Evolutionary conservation across 169 alveolate genomes (phyloP), one percentile per base, ranked within the genome.

Genomic region (Babesia bovis): DNA sequence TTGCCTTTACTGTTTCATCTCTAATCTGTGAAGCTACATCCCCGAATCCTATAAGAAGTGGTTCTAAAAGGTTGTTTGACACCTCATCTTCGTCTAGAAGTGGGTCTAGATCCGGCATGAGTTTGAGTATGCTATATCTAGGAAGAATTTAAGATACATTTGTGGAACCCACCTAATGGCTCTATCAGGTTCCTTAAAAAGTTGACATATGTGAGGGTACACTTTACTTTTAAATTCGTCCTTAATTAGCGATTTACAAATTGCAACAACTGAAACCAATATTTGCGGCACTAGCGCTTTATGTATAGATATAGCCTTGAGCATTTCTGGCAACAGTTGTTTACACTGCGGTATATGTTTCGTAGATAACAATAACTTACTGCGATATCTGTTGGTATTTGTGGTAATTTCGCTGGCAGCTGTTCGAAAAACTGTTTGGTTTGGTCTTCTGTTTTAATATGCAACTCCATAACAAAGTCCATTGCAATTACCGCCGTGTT

Each of bases 1-100:
- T 73, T 30, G 83, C 70, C 66, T 87, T 87, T 35, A 87, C 83
- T 45, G 84, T 87, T 49, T 83, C 92, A 58, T 83, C 85, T 38
- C 88, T 70, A 32, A 87, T 87, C 49, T 56, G 85, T 30, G 84
- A 57, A n/a, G 87, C 68, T n/a, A 70, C 61, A 52, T 87, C 92
- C 5, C 73, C 42, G 45, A 87, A 87, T 3, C 92, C 92, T 38
- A 78, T 44, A 40, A 66, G 26, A 21, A 77, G 15, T 9, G 70
- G 73, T 7, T 77, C 82, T 13, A 77, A 40, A 36, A 77, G 45
- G 74, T 77, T 73, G 7, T 77, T 63, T 6, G 85, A 77, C 19
- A 77, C 79, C 49, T 77, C 71, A 23, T 35, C n/a, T 21, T 66
- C 72, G 42, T 77, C 85, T 5, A 77, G 74, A 13, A 77, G 56